Evolutionary conservation across 495 filamentous ascomycete genomes (phyloP), one percentile per base, ranked within the genome.

Genomic region (Tirmania nivea): DNA sequence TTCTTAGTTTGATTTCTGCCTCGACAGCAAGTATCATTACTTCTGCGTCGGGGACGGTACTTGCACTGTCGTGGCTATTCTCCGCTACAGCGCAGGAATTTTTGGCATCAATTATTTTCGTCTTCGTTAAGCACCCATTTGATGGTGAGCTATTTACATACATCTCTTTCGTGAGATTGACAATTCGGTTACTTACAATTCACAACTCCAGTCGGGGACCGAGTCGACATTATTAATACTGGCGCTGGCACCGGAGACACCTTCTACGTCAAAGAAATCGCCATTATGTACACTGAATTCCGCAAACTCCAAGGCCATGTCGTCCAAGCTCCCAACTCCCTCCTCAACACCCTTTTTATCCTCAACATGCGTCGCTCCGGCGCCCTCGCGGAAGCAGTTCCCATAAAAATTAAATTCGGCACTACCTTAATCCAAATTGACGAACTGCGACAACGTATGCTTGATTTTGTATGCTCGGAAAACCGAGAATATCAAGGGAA

Each of bases 261-360:
- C 60, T 95, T 94, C 69, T 93, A 94, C 56, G 86, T 97, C 52
- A 88, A 93, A 54, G 84, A 94, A 58, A 88, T 95, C 48, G 81
- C 86, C 8, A 71, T 96, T n/a, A 76, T 97, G 10, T 94, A 87
- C 62, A 95, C 90, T 31, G 90, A 95, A 62, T 94, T 95, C 71
- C 95, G 94, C 70, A 96, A 95, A 70, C 86, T 94, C 80, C 80
- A 94, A 63, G 89, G 89, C 11, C 87, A 94, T 57, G 78, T 94
- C 12, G 89, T 96, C 3, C 89, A 96, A 65, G 90, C 89, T 0
- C 90, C 90, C 4, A 96, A 96, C 72, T 89, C 80, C 54, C 80
- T 94, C 51, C 74, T 96, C 25, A 96, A 95, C 62, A 83, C 78
- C 0, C 75, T 96, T 8, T 94, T 95, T 65, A 90, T 96, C 55